phyloP scores from a whole-genome alignment of 495 filamentous ascomycete genomes.

The Glonium stellatum region DNA sequence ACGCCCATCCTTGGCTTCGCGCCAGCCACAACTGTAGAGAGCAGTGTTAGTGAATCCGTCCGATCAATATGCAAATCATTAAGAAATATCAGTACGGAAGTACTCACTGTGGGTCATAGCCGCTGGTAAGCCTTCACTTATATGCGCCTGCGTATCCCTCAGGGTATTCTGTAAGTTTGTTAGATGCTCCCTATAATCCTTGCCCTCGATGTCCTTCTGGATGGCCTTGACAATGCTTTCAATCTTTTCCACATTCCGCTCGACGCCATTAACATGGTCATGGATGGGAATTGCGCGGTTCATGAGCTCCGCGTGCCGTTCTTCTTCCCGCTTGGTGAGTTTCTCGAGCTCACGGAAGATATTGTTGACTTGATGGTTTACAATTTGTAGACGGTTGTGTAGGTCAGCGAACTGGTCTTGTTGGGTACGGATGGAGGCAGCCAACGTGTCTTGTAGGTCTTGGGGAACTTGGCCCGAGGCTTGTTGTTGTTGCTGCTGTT shows the following conservation, averaged over 20 bases:
- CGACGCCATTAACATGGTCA: constrained; percentile 41
- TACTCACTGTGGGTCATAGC: constrained; percentile 43
- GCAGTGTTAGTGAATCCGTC: background rate
- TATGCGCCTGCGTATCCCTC: constrained; percentile 60
- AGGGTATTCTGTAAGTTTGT: constrained; percentile 66
- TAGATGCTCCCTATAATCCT: constrained; percentile 65
- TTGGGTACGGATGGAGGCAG: constrained; percentile 45
- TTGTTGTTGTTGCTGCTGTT: constrained; percentile 31
- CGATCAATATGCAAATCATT: constrained; percentile 13
- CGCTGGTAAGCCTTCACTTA: constrained; percentile 53
- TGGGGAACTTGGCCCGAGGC: constrained; percentile 17
- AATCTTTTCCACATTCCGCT: constrained; percentile 48
- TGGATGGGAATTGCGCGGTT: constrained; percentile 46
- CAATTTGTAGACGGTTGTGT: constrained; percentile 67
- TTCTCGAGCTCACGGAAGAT: constrained; percentile 58
- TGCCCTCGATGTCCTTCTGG: constrained; percentile 61
- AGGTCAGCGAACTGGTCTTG: constrained; percentile 70
- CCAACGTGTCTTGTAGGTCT: constrained; percentile 38
- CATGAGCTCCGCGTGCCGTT: constrained; percentile 44
- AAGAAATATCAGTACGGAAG: constrained; percentile 16
- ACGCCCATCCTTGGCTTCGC: constrained; percentile 60
- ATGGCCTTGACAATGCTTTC: constrained; percentile 48
- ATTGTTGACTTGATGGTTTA: constrained; percentile 64
- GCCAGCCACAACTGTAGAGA: constrained; percentile 48
- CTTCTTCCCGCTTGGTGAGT: constrained; percentile 54